Evolutionary conservation across 2,329 filamentous ascomycete species (phyloP).

Genomic region (Aspergillus jensenii): DNA sequence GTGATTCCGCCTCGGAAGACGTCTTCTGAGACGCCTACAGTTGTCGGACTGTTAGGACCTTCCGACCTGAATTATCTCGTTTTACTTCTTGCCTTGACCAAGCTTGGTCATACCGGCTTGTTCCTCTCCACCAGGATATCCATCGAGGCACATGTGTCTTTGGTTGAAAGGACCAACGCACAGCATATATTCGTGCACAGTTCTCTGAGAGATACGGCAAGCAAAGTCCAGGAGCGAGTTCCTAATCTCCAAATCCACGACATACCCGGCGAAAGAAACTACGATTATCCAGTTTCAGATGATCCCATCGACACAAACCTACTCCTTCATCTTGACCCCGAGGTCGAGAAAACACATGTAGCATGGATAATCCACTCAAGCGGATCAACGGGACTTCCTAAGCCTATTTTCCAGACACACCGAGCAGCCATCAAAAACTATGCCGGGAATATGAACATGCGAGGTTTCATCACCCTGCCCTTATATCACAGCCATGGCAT

Average conservation of each 20-base stretch:
- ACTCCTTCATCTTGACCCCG: conserved; percentile 24
- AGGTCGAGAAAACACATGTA: conserved; percentile 32
- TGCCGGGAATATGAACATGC: conserved; percentile 45
- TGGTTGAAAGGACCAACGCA: conserved; percentile 47
- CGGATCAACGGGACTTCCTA: conserved; percentile 59
- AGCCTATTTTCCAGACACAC: conserved; percentile 62
- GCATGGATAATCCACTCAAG: conserved; percentile 54
- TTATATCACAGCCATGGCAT: conserved; percentile 62
- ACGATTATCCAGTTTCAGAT: conserved; percentile 19
- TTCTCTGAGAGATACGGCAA: conserved; percentile 24
- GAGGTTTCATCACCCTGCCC: conserved; percentile 56
- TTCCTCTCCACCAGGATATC: conserved; percentile 57
- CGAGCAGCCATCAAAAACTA: conserved; percentile 52
- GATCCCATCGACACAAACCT: conserved; percentile 22
- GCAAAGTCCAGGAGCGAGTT: conserved; percentile 21
- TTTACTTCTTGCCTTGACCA: conserved; percentile 54
- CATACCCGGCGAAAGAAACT: conserved; percentile 23
- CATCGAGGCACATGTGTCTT: conserved; percentile 49
- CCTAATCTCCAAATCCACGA: conserved; percentile 27
- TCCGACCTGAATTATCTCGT: conserved; percentile 58
- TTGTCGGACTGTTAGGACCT: conserved; percentile 53
- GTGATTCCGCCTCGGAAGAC: conserved; percentile 22
- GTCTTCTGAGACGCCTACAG: conserved; percentile 30
- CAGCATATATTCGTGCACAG: conserved; percentile 32
- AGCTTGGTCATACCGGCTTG: conserved; percentile 56